Evolutionary conservation across 345 rosid genomes (phyloP).

Genomic region (Rhizophora mangle): DNA sequence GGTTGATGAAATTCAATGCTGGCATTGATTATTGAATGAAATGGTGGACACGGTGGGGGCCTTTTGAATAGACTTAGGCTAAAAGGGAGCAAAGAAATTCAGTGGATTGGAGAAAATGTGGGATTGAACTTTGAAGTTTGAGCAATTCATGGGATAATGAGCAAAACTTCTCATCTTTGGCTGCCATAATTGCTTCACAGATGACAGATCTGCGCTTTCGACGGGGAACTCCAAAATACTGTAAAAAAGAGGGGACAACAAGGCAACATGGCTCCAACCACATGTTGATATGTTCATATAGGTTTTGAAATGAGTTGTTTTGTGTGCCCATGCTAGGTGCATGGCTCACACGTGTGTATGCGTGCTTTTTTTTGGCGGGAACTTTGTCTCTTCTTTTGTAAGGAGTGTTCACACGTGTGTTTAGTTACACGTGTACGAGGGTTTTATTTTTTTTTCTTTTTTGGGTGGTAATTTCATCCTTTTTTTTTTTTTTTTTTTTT

Average conservation of each 20-base stretch:
- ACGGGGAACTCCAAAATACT: neutral
- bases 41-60: conserved; percentile 41
- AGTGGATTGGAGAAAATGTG: neutral
- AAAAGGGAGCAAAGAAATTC: neutral
- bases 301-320: conserved; percentile 23
- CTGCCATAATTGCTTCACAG: conserved; percentile 7
- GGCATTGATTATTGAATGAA: conserved; percentile 39
- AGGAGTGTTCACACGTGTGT: conserved; percentile 25
- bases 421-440: conserved; percentile 25
- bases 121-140: conserved; percentile 3
- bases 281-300: conserved; percentile 6
- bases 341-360: conserved; percentile 40
- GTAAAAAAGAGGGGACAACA: too few species aligned
- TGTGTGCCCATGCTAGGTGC: conserved; percentile 30
- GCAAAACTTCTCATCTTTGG: conserved; percentile 12
- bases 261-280: conserved; percentile 7
- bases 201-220: conserved; percentile 15
- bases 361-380: conserved; percentile 50
- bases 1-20: conserved; percentile 39
- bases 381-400: conserved; percentile 19
- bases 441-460: neutral
- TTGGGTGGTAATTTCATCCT: neutral
- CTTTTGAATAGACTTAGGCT: conserved; percentile 9
- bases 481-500: neutral
- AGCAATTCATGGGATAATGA: neutral